Conservation (phyloP, 345 rosid genomes). For the Erysimum cheiranthoides region DNA sequence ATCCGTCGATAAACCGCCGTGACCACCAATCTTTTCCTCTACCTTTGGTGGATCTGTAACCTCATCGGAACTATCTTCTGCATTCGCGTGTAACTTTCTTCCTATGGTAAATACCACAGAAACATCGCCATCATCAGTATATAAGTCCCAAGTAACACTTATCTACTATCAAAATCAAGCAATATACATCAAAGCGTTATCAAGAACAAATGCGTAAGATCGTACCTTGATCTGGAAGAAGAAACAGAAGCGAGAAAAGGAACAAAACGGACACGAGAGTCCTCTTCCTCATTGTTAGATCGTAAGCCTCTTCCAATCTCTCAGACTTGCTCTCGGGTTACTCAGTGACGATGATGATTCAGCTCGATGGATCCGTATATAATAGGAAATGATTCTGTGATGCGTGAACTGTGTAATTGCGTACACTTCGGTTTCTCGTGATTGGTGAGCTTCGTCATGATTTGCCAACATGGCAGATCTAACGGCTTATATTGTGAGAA, state of each 20-base stretch:
- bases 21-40: conserved; percentile 94
- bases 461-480: conserved; percentile 36
- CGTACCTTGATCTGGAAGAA: conserved; percentile 89
- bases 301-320: conserved; percentile 24
- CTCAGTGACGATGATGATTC: conserved; percentile 15
- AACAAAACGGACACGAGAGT: conserved; percentile 79
- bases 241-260: conserved; percentile 67
- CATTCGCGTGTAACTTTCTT: conserved; percentile 80
- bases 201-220: conserved; percentile 14
- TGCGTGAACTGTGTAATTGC: conserved; percentile 10
- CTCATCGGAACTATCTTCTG: conserved; percentile 65
- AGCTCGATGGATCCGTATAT: conserved; percentile 37
- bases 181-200: neutral
- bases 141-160: conserved; percentile 7
- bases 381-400: conserved; percentile 30
- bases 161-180: conserved; percentile 15
- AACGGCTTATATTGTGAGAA: conserved; percentile 1
- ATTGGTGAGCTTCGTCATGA: conserved; percentile 8
- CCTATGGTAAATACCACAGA: conserved; percentile 53
- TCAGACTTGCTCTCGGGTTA: conserved; percentile 13
- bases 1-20: conserved; percentile 88
- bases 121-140: conserved; percentile 31
- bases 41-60: conserved; percentile 87
- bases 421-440: conserved; percentile 32
- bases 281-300: conserved; percentile 82